Evolutionary conservation across 768 basidiomycete genomes (phyloP), one percentile per base, ranked within the genome.

Genomic region (Mycena kentingensis): DNA sequence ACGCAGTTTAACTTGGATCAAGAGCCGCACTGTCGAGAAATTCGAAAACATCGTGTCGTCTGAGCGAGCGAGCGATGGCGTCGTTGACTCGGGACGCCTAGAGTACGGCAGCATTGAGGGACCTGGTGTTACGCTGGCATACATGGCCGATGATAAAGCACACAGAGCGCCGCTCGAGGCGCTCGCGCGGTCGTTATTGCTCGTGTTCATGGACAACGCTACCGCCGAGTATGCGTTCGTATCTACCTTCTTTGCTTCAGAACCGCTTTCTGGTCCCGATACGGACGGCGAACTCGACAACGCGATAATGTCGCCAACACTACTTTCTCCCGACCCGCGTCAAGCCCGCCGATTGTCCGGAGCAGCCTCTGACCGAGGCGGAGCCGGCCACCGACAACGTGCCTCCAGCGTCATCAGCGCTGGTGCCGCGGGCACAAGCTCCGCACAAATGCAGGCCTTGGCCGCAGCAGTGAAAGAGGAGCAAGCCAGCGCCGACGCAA

Each of bases 191-290:
- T 96, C 95, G 0, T 73, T 93, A 22, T 73, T 93, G 42, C 75
- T 98, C 46, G 95, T 97, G 46, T 82, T 98, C 54, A 85, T 96
- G 81, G 94, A 98, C 73, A 98, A 99, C 64, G 87, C 91, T 3
- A 90, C 90, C 1, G 83, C 93, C 25, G 96, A 98, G 71, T 96
- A 94, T 69, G 77, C 85, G 1, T 98, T 98, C 63, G 70, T 97
- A 45, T 82, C 84, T 10, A 73, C 83, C 0, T 98, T 99, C 74
- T 98, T 98, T 73, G 74, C 80, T 32, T 65, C 66, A 52, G 73
- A 68, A 41, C 62, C 67, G 5, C 49, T 70, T 2, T 67, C 71
- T 18, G 63, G 70, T 11, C 57, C 56, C 24, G 80, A 78, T 41
- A 51, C 64, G 3, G 68, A 70, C 29, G 68, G 48, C 3, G 62